A percentile compares a stretch with the other conserved stretches of the same genome.
Evolutionary conservation across 768 basidiomycete species (phyloP).

Genomic region (Leccinum boreale): DNA sequence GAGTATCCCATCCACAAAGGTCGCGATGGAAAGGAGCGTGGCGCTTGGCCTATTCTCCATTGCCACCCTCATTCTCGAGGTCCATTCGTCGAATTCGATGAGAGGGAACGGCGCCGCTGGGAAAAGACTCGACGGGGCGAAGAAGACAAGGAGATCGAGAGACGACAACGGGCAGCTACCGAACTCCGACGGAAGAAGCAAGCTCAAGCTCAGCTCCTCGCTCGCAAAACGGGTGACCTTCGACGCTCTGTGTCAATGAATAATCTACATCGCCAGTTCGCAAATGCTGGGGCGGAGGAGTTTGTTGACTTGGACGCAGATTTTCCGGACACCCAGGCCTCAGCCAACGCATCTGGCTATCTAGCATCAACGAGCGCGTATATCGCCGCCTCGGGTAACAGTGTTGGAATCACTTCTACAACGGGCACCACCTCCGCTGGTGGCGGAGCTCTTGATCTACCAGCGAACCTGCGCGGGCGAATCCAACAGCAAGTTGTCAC

Average conservation of each 20-base stretch:
- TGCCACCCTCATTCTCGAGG: conserved; percentile 72
- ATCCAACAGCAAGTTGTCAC: conserved; percentile 67
- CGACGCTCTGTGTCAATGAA: conserved; percentile 74
- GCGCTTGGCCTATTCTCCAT: conserved; percentile 81
- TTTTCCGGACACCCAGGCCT: conserved; percentile 39
- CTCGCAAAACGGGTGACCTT: conserved; percentile 48
- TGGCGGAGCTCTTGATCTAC: conserved; percentile 45
- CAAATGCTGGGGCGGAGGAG: conserved; percentile 39
- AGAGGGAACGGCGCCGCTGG: conserved; percentile 66
- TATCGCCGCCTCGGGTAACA: conserved; percentile 93
- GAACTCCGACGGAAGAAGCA: conserved; percentile 29
- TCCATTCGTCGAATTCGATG: conserved; percentile 75
- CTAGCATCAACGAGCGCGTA: conserved; percentile 60
- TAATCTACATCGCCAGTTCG: conserved; percentile 60
- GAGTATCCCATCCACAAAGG: conserved; percentile 67
- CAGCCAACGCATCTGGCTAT: conserved; percentile 69
- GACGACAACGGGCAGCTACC: conserved; percentile 22
- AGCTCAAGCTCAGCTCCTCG: conserved; percentile 25
- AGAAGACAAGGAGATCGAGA: conserved; percentile 36
- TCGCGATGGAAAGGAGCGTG: conserved; percentile 49
- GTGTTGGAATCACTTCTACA: conserved; percentile 87
- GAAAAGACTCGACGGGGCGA: conserved; percentile 49
- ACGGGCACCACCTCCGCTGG: conserved; percentile 80
- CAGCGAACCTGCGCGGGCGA: conserved; percentile 51
- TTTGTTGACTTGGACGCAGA: conserved; percentile 42